Base-by-base conservation (phyloP, 768 basidiomycete species). In the Mycena sanguinolenta region DNA sequence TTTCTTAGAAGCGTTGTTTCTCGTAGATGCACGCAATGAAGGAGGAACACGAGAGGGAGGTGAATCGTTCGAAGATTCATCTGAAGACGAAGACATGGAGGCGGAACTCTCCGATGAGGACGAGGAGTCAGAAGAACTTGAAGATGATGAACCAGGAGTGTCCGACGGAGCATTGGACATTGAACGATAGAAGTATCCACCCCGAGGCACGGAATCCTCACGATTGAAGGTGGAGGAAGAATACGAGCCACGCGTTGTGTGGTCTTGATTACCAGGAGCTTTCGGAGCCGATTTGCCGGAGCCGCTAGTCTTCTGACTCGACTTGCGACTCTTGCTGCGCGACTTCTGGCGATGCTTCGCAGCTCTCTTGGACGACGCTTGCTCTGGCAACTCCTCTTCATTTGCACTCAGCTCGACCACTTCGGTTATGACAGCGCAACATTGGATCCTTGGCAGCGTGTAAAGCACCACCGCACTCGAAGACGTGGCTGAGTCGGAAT, bases 251-350 rank as follows among this genome's bases (percentile, higher is more conserved):
- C n/a, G 21, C 46, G 46, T 49, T 49, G 21, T 49, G 17, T 49
- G 17, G 46, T 49, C 46, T 23, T 49, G 46, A 49, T 49, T 49
- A 23, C 46, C 46, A 49, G n/a, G 46, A 49, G 46, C 46, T 12
- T 49, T 49, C 46, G 46, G 46, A n/a, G 46, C n/a, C n/a, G 46
- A n/a, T 12, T 49, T 49, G 46, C 46, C 46, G 46, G 46, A 49
- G 12, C 46, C 46, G 46, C n/a, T 49, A 23, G 46, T n/a, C 46
- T 23, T 49, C 12, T 49, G 21, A n/a, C n/a, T n/a, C n/a, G 46
- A 49, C 46, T 49, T 49, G 46, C 46, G n/a, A 49, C 46, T 21
- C 46, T 49, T 21, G 46, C 46, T 49, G 46, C n/a, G 21, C 46
- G 46, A 49, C 21, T 23, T 49, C 46, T 23, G 46, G 46, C 46